These are phyloP conservation scores for Penicillium sp. DNA, from an alignment of 2,329 filamentous ascomycete genomes.

Conservation along the genomic window DNA sequence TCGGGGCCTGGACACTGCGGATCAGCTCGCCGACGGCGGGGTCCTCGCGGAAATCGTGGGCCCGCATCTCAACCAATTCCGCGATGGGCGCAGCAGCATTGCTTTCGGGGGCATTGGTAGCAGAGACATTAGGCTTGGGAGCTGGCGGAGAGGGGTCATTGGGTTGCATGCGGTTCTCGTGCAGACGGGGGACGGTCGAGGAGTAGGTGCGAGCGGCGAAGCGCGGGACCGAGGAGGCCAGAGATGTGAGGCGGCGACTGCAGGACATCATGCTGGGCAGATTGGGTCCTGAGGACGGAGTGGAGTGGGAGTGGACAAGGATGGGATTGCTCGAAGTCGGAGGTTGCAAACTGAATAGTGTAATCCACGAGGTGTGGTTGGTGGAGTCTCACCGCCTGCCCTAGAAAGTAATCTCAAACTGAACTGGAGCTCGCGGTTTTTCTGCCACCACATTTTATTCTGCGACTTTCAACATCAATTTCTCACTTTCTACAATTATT, in stretches of 20 bases:
- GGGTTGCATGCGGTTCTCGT: constrained; percentile 46
- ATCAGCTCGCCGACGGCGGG: constrained; percentile 56
- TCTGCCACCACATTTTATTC: constrained; percentile 20
- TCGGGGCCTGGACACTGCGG: constrained; percentile 76
- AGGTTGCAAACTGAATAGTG: constrained; percentile 15
- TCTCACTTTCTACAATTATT: neutral
- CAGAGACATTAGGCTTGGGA: constrained; percentile 56
- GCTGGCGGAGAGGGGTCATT: constrained; percentile 59
- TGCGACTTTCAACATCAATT: neutral
- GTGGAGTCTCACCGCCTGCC: constrained; percentile 19
- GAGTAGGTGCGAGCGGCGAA: constrained; percentile 43
- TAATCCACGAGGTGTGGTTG: constrained; percentile 35
- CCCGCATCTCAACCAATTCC: constrained; percentile 47
- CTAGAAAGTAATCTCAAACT: neutral
- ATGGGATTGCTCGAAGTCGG: neutral
- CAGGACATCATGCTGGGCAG: constrained; percentile 46
- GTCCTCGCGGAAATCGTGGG: constrained; percentile 57
- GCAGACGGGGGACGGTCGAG: constrained; percentile 41
- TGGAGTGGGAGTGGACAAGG: constrained; percentile 14
- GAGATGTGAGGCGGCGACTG: constrained; percentile 47
- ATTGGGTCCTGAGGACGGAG: constrained; percentile 20
- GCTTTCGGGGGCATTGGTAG: constrained; percentile 59
- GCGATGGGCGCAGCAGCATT: constrained; percentile 57
- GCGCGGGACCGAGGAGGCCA: constrained; percentile 41
- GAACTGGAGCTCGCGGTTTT: constrained; percentile 9